These are phyloP conservation scores for Aspergillus nanangensis DNA, from an alignment of 495 filamentous ascomycete species.

Conservation along the genomic window DNA sequence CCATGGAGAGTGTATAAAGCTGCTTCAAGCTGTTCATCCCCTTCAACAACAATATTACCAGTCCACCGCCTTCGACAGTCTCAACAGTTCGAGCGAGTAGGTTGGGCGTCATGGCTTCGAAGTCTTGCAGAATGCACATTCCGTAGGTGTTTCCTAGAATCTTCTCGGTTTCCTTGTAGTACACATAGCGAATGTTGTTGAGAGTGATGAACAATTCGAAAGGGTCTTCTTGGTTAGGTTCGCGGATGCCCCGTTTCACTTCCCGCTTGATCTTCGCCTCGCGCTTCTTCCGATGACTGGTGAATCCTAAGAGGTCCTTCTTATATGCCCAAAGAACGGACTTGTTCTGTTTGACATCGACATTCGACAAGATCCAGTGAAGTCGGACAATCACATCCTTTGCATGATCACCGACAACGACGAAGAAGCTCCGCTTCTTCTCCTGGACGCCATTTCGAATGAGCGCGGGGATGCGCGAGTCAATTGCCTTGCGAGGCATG, in stretches of 20 bases:
- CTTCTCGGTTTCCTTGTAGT: constrained; percentile 99
- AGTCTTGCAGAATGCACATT: constrained; percentile 98
- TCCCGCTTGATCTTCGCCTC: constrained; percentile 98
- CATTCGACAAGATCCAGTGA: constrained; percentile 86
- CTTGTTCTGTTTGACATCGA: constrained; percentile 93
- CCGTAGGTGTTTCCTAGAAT: constrained; percentile 98
- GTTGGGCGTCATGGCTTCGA: constrained; percentile 96
- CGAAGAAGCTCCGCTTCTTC: constrained; percentile 97
- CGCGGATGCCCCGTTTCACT: constrained; percentile 90
- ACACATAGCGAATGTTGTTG: constrained; percentile 96
- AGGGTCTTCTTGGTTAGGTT: constrained; percentile 92
- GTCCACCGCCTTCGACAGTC: constrained; percentile 93
- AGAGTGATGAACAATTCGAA: constrained; percentile 98
- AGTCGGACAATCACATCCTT: constrained; percentile 97
- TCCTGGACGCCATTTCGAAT: constrained; percentile 95
- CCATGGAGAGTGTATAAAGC: constrained; percentile 96
- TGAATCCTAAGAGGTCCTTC: constrained; percentile 93
- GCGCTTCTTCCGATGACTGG: constrained; percentile 93
- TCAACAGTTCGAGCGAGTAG: constrained; percentile 92
- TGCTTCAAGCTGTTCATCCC: constrained; percentile 97
- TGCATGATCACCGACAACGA: constrained; percentile 89
- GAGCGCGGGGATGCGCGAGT: constrained; percentile 92
- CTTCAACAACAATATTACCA: constrained; percentile 87
- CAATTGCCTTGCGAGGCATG: constrained; percentile 60
- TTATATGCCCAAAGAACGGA: constrained; percentile 99